Conservation (phyloP, 108 stramenopile genomes). For the Nitzschia palea region DNA sequence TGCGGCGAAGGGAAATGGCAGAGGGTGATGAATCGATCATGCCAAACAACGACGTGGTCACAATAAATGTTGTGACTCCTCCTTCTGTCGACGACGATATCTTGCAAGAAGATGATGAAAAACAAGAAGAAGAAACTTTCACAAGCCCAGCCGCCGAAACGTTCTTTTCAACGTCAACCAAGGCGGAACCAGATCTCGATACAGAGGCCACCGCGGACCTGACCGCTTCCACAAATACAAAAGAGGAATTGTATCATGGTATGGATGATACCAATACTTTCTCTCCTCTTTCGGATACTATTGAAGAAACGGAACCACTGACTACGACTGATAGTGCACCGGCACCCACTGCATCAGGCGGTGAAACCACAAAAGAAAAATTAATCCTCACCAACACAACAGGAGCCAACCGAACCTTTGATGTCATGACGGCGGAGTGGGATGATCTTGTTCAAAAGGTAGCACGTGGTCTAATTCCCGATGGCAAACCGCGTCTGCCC, state of each 20-base stretch:
- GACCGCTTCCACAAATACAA: not conserved
- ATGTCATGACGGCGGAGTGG: constrained; percentile 24
- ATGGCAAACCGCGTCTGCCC: constrained; percentile 24
- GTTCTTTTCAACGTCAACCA: no score
- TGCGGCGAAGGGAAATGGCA: no score
- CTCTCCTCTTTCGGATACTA: not conserved
- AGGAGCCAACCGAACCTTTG: not conserved
- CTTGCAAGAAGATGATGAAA: no score
- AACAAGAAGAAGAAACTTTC: no score
- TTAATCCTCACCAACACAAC: no score
- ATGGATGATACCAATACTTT: not conserved
- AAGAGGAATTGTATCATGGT: not conserved
- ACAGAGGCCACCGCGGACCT: not conserved
- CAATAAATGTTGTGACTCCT: no score
- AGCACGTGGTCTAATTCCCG: constrained; percentile 31
- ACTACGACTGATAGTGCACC: not conserved
- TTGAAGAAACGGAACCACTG: not conserved
- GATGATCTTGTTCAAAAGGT: constrained; percentile 28
- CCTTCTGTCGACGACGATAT: no score
- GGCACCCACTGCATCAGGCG: not conserved
- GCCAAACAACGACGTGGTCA: no score
- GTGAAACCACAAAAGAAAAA: not conserved
- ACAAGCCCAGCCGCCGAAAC: no score
- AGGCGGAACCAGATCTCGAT: no score
- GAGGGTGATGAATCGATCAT: no score